Base-by-base conservation (phyloP, 352 stramenopile genomes). In the Elongisporangium undulatum region DNA sequence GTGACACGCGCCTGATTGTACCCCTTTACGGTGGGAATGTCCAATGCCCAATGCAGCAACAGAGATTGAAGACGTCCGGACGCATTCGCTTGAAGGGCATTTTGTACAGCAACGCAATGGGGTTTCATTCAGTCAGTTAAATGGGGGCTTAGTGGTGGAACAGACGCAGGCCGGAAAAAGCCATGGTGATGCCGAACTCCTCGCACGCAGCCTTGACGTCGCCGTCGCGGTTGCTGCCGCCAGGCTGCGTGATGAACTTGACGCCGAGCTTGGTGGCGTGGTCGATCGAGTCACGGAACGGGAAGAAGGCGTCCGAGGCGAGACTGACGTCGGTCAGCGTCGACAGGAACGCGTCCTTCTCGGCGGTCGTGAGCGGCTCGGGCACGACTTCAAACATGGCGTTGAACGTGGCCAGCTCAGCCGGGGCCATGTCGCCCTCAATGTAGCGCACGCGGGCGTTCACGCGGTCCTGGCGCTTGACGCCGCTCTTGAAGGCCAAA, bases 391-490 rank as follows among this genome's bases (percentile, higher is more conserved):
- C 91, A 68, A 99, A 99, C 45, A 98, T 82, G 22, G 82, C 84
- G 74, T 99, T 88, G 89, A 98, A 99, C 29, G 90, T 81, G 51
- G 79, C 72, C 19, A 97, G 84, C 82, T 99, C 98, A 59, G 98
- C 95, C 17, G 83, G 81, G 4, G 85, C 90, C 82, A 99, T 99
- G 78, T 99, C 97, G 52, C 98, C 97, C 74, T 99, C 98, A 71
- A 99, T 99, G 85, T 99, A 99, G 26, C 97, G 86, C 62, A 99
- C 98, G 58, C 97, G 92, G 6, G 98, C 98, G 83, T 99, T 99
- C 63, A 99, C 97, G 59, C 97, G 90, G 68, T 99, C 97, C 81
- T 99, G 97, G 49, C 97, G 86, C 87, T 99, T 99, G 15, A 99
- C 87, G 6, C 90, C 85, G 57, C 83, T 85, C 82, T 99, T 99